Base-by-base conservation (phyloP, 192 early-diverging fungal species). In the Jimgerdemannia flammicorona region DNA sequence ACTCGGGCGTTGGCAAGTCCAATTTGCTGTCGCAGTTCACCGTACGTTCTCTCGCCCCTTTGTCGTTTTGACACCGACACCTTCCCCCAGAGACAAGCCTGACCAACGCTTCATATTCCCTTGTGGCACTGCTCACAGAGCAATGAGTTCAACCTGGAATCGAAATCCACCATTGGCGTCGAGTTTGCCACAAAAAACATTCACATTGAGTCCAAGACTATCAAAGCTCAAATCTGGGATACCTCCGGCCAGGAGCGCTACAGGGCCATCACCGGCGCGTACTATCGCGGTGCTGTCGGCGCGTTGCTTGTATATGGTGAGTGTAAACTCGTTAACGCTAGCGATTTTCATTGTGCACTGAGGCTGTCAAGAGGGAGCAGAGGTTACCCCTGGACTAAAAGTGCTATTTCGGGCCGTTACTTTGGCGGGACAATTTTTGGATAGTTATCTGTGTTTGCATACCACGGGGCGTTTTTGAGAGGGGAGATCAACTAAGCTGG, bases 171-270 rank as follows among this genome's bases (percentile, higher is more conserved):
- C 4, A 86, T 85, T 64, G 86, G 86, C 43, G 83, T 87, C 10
- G 86, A 85, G 64, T 85, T 87, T 64, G 81, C 84, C 40, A 87
- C 86, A 40, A 85, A 82, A 70, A 82, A 80, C 70, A 83, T 87
- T 40, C 70, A 79, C 40, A 81, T 87, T 40, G 82, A 68, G 2
- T 20, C 19, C 10, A 29, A 44, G 64, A 59, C 54, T 63, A 43
- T 40, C 19, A 76, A 80, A 71, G 85, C 89, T 64, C 85, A 91
- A 73, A 91, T 91, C 66, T 93, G 91, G 92, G 92, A 93, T 74
- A 93, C 92, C 17, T 94, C 94, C 74, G 96, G 97, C 29, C 97
- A 98, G 85, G 97, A 98, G 80, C 86, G 97, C 64, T 98, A 97
- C 83, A 93, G 95, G 74, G 85, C 85, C 18, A 87, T 97, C 91